A percentile compares a stretch with the other conserved stretches of the same genome.
Conservation (phyloP, 495 filamentous ascomycete genomes). For the Lepraria neglecta region DNA sequence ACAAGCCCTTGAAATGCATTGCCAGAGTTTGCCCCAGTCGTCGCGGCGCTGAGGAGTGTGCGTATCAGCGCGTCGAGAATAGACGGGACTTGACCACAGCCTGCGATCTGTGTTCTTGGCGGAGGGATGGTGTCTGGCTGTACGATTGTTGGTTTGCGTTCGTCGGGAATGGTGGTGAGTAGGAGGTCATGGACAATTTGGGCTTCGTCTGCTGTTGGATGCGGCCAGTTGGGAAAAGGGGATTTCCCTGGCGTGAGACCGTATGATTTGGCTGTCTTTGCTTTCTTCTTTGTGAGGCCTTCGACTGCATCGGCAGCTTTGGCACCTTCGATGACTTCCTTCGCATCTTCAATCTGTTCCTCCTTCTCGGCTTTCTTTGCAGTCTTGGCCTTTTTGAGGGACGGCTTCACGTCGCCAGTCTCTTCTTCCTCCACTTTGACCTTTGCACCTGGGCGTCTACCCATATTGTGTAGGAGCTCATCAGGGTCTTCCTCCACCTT, state of each 20-base stretch:
- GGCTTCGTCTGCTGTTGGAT: slow-evolving; percentile 67
- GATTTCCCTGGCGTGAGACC: slow-evolving; percentile 40
- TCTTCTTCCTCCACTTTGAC: slow-evolving; percentile 4
- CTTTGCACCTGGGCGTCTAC: slow-evolving; percentile 19
- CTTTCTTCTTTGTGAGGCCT: slow-evolving; percentile 18
- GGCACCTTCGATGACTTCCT: slow-evolving; percentile 10
- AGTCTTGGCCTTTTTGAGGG: background rate
- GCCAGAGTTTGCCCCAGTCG: slow-evolving; percentile 58
- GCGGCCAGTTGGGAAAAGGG: slow-evolving; percentile 64
- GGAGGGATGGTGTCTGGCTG: slow-evolving; percentile 60
- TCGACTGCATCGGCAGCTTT: slow-evolving; percentile 16
- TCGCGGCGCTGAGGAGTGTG: slow-evolving; percentile 72
- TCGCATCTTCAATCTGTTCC: slow-evolving; percentile 20
- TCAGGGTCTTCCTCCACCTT: slow-evolving; percentile 23
- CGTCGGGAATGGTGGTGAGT: slow-evolving; percentile 54
- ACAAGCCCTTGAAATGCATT: slow-evolving; percentile 66
- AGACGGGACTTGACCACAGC: slow-evolving; percentile 90
- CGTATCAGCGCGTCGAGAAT: slow-evolving; percentile 84
- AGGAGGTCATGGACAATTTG: slow-evolving; percentile 67
- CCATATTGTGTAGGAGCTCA: slow-evolving; percentile 45
- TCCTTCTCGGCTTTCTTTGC: slow-evolving; percentile 12
- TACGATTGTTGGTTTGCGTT: slow-evolving; percentile 35
- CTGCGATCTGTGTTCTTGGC: slow-evolving; percentile 72
- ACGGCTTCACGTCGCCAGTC: background rate
- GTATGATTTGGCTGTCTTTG: slow-evolving; percentile 34